Percentiles rank a stretch among this genome's conserved stretches.
Evolutionary conservation across 345 rosid genomes (phyloP).

Genomic region (Eucalyptus leucophloia): DNA sequence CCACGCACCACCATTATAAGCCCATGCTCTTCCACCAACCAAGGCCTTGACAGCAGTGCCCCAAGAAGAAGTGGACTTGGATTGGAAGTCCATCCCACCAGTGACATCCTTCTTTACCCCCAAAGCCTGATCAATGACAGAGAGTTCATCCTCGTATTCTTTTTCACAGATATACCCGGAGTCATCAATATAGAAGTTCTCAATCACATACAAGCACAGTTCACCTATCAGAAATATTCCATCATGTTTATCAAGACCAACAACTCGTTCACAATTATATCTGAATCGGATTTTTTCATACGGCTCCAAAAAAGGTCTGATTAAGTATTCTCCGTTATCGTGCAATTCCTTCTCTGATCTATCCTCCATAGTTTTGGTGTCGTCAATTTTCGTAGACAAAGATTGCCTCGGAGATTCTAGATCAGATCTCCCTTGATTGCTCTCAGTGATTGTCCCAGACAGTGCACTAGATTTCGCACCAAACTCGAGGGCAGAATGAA

Average conservation of each 20-base stretch:
- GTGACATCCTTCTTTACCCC: conserved; percentile 91
- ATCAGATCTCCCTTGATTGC: conserved; percentile 60
- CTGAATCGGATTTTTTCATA: conserved; percentile 82
- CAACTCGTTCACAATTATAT: conserved; percentile 94
- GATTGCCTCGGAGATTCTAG: conserved; percentile 71
- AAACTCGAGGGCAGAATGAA: conserved; percentile 92
- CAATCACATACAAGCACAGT: conserved; percentile 78
- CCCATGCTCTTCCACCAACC: conserved; percentile 97
- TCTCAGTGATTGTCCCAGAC: conserved; percentile 71
- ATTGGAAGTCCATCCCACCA: conserved; percentile 68
- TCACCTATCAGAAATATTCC: conserved; percentile 97
- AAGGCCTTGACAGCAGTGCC: conserved; percentile 42
- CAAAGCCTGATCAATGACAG: conserved; percentile 97
- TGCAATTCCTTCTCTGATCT: conserved; percentile 77
- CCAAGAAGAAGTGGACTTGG: conserved; percentile 83
- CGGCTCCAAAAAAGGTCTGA: conserved; percentile 95
- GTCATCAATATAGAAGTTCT: conserved; percentile 79
- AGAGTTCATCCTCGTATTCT: conserved; percentile 92
- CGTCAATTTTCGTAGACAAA: conserved; percentile 56
- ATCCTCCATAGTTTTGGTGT: conserved; percentile 43
- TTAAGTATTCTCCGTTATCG: conserved; percentile 94
- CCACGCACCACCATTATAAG: conserved; percentile 99
- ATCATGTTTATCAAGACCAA: conserved; percentile 97
- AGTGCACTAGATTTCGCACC: conserved; percentile 72
- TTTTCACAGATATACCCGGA: conserved; percentile 91